These are phyloP conservation scores for Phaffia tasmanica DNA, from an alignment of 768 basidiomycete genomes.

Conservation along the genomic window DNA sequence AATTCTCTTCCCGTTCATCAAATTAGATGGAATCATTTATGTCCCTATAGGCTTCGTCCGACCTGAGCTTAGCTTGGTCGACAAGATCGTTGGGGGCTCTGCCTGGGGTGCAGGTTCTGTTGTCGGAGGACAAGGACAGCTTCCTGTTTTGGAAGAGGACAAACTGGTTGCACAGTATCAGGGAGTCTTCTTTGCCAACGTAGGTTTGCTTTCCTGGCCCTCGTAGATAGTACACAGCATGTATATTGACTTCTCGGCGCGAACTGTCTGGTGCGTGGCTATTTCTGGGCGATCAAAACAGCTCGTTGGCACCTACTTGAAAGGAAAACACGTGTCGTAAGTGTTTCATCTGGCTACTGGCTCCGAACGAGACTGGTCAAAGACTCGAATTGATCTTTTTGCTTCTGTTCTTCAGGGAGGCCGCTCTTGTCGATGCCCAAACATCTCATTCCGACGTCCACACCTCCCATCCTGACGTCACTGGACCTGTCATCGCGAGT, in stretches of 20 bases:
- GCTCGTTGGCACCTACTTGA: conserved; percentile 6
- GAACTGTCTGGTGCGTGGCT: background rate
- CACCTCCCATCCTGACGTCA: background rate
- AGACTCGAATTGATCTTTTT: background rate
- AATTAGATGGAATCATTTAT: conserved; percentile 18
- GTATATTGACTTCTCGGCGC: background rate
- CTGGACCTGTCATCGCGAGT: conserved; percentile 10
- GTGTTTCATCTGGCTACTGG: background rate
- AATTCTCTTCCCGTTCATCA: background rate
- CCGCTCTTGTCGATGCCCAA: background rate
- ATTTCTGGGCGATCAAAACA: background rate
- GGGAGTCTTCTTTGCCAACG: background rate
- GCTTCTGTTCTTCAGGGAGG: background rate
- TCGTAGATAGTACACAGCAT: background rate
- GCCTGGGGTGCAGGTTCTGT: conserved; percentile 19
- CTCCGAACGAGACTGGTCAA: background rate
- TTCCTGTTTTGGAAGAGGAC: conserved; percentile 21
- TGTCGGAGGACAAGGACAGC: conserved; percentile 16
- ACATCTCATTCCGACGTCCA: background rate
- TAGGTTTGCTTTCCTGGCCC: background rate
- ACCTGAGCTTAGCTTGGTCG: conserved; percentile 13
- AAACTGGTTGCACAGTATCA: conserved; percentile 18
- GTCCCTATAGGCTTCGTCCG: conserved; percentile 16
- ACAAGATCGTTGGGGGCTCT: conserved; percentile 17
- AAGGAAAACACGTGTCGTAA: conserved; percentile 19